phyloP scores from a whole-genome alignment of 2,329 filamentous ascomycete genomes.

The Aspergillus eucalypticola region DNA sequence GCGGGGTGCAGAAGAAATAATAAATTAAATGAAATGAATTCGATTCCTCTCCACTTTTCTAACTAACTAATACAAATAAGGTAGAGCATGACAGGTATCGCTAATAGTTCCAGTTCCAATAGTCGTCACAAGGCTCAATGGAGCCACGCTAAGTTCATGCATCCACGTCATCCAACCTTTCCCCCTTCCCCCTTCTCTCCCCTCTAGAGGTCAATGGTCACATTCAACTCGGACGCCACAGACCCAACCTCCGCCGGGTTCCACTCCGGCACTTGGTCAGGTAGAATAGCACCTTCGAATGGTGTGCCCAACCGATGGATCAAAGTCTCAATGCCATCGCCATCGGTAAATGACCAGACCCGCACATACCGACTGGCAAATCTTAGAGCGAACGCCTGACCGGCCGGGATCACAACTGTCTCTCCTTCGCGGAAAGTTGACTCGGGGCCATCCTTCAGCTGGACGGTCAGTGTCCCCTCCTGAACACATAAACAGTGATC shows the following conservation, averaged over 20 bases:
- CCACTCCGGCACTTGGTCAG: constrained; percentile 35
- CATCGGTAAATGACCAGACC: constrained; percentile 52
- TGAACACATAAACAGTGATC: constrained; percentile 56
- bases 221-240: constrained; percentile 21
- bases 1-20: background rate
- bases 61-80: no score
- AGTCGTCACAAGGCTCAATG: background rate
- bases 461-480: constrained; percentile 50
- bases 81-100: background rate
- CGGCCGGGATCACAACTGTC: constrained; percentile 52
- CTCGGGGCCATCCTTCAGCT: constrained; percentile 38
- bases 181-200: background rate
- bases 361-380: constrained; percentile 52
- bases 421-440: constrained; percentile 49
- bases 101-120: background rate
- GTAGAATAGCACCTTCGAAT: constrained; percentile 40
- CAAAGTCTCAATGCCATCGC: constrained; percentile 52
- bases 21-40: background rate
- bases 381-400: constrained; percentile 47
- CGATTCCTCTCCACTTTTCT: no score
- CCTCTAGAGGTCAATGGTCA: constrained; percentile 17
- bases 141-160: background rate
- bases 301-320: constrained; percentile 42
- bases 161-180: background rate
- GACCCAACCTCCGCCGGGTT: constrained; percentile 24